phyloP scores from a whole-genome alignment of 2,329 filamentous ascomycete genomes.

The Ophiostoma ulmi region DNA sequence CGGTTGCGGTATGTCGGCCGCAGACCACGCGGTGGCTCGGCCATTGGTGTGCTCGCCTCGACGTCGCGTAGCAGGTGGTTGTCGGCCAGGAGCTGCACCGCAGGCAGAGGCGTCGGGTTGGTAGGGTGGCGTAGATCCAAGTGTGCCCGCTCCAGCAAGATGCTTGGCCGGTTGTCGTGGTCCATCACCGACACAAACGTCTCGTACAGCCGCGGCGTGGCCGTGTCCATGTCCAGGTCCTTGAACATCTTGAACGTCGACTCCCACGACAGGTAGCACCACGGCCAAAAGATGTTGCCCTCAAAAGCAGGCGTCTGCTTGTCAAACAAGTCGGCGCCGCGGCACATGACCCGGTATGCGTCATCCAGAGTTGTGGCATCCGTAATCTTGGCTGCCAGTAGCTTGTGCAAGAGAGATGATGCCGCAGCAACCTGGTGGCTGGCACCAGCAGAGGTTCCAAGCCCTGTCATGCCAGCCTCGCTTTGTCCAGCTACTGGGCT shows the following conservation, averaged over 20 bases:
- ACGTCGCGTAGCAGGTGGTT: constrained; percentile 28
- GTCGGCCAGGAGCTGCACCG: constrained; percentile 42
- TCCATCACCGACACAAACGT: constrained; percentile 46
- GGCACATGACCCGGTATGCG: constrained; percentile 46
- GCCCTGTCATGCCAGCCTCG: not conserved
- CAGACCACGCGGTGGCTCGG: constrained; percentile 30
- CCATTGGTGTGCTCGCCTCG: constrained; percentile 17
- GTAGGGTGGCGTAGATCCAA: constrained; percentile 52
- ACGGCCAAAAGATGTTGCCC: constrained; percentile 39
- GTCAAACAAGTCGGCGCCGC: constrained; percentile 43
- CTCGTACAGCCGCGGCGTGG: constrained; percentile 48
- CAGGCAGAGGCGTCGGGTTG: constrained; percentile 43
- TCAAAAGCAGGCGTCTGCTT: constrained; percentile 36
- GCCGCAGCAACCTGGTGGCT: constrained; percentile 21
- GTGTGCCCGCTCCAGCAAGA: constrained; percentile 48
- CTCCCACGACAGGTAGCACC: constrained; percentile 47
- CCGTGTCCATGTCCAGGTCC: constrained; percentile 42
- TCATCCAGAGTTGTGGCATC: constrained; percentile 42
- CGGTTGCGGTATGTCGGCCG: constrained; percentile 28
- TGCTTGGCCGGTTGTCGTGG: constrained; percentile 34
- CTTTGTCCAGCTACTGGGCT: not conserved
- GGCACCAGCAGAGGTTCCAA: not conserved
- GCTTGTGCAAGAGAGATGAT: constrained; percentile 38
- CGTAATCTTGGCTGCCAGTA: constrained; percentile 37
- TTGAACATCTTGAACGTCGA: constrained; percentile 50